phyloP scores from a whole-genome alignment of 768 basidiomycete genomes.

The Kwoniella sp. region DNA sequence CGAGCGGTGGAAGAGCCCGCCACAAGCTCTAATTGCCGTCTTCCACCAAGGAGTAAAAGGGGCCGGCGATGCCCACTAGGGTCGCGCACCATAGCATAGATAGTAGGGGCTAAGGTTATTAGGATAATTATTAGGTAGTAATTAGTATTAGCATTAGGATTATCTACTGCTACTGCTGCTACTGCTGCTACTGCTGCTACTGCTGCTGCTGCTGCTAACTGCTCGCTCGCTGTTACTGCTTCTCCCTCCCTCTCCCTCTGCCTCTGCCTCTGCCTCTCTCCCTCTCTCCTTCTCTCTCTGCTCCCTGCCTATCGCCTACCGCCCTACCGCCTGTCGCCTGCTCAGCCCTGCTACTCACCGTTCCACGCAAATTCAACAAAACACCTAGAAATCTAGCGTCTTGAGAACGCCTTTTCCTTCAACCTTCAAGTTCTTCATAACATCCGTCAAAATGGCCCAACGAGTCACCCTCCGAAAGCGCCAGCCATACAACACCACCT shows the following conservation, averaged over 20 bases:
- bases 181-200: not conserved
- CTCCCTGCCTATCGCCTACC: not conserved
- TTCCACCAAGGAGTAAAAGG: not conserved
- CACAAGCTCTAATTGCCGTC: not conserved
- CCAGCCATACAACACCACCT: constrained; percentile 92
- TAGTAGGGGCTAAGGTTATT: no score
- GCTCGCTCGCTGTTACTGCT: not conserved
- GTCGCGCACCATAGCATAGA: no score
- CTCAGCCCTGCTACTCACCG: not conserved
- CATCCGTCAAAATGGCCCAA: constrained; percentile 75
- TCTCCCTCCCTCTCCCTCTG: not conserved
- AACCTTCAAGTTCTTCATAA: constrained; percentile 18
- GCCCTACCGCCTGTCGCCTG: not conserved
- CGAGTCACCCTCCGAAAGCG: constrained; percentile 99
- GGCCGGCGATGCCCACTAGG: not conserved
- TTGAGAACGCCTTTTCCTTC: not conserved
- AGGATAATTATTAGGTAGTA: no score
- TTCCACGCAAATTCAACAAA: constrained; percentile 1
- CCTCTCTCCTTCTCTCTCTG: constrained; percentile 1
- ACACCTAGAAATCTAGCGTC: not conserved
- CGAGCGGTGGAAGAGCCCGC: no score
- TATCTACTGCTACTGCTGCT: no score
- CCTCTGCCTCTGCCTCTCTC: not conserved
- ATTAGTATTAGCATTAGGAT: no score
- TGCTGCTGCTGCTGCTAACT: not conserved